A percentile compares a stretch with the other conserved stretches of the same genome.
These are phyloP conservation scores for Harringtonia aguacate DNA, from an alignment of 2,329 filamentous ascomycete species.

Conservation along the genomic window DNA sequence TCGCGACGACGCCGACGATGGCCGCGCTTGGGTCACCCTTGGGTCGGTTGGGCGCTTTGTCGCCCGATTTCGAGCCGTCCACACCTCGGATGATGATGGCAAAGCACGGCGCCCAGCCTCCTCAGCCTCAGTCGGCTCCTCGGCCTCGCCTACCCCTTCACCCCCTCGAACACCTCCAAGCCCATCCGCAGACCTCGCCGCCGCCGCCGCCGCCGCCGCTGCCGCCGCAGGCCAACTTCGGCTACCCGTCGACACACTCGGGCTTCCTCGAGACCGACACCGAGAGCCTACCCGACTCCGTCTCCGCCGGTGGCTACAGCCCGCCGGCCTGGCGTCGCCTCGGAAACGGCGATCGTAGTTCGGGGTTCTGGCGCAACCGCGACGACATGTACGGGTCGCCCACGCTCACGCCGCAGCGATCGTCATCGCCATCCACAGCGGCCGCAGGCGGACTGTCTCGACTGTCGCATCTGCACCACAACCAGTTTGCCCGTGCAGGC, in stretches of 20 bases:
- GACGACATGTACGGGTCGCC: slow-evolving; percentile 40
- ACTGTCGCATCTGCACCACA: not conserved
- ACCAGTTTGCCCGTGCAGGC: not conserved
- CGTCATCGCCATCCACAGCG: not conserved
- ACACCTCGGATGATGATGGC: slow-evolving; percentile 11
- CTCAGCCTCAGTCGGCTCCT: slow-evolving; percentile 2
- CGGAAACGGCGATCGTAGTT: slow-evolving; percentile 47
- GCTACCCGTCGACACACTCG: slow-evolving; percentile 30
- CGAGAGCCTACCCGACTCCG: slow-evolving; percentile 30
- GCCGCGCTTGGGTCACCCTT: slow-evolving; percentile 10
- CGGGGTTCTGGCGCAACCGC: slow-evolving; percentile 48
- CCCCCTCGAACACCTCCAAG: not conserved
- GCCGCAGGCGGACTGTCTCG: too few species aligned
- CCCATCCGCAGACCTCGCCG: not conserved
- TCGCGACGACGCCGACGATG: slow-evolving; percentile 14
- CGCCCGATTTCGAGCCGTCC: slow-evolving; percentile 44
- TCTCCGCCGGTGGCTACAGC: slow-evolving; percentile 46
- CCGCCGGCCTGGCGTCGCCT: slow-evolving; percentile 51
- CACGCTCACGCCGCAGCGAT: slow-evolving; percentile 1
- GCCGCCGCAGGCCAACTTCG: slow-evolving; percentile 16
- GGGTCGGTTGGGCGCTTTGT: slow-evolving; percentile 38
- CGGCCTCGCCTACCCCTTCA: not conserved
- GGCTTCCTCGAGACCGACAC: slow-evolving; percentile 27
- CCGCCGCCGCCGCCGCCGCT: not conserved
- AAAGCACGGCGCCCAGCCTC: slow-evolving; percentile 9